phyloP scores from a whole-genome alignment of 495 filamentous ascomycete species.

The Pseudevernia furfuracea region DNA sequence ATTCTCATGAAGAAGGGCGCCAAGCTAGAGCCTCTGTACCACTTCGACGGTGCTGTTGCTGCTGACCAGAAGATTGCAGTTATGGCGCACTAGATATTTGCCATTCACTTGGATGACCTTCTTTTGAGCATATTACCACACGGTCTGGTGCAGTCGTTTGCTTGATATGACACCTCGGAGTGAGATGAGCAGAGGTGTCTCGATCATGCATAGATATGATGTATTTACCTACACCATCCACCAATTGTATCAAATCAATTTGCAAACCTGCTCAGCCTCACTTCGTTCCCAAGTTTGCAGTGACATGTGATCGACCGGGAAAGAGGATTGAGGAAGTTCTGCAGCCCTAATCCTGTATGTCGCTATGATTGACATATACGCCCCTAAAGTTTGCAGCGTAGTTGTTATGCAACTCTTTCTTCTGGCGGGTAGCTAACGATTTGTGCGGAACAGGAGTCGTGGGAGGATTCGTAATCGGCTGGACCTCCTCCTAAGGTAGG shows the following conservation, averaged over 20 bases:
- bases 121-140: background rate
- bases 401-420: background rate
- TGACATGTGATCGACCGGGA: background rate
- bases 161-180: background rate
- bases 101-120: background rate
- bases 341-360: background rate
- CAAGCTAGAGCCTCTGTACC: conserved; percentile 55
- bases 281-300: background rate
- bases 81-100: conserved; percentile 10
- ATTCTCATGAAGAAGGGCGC: conserved; percentile 51
- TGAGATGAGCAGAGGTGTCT: background rate
- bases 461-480: background rate
- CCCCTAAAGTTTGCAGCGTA: no score
- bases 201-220: background rate
- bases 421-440: background rate
- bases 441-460: background rate
- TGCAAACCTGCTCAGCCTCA: background rate
- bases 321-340: background rate
- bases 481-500: no score
- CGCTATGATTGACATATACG: background rate
- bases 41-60: conserved; percentile 39
- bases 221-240: background rate
- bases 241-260: background rate
- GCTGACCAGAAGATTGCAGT: conserved; percentile 21
- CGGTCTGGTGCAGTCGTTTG: background rate